Conservation (phyloP, 768 basidiomycete genomes). For the Tulasnella sp. region DNA sequence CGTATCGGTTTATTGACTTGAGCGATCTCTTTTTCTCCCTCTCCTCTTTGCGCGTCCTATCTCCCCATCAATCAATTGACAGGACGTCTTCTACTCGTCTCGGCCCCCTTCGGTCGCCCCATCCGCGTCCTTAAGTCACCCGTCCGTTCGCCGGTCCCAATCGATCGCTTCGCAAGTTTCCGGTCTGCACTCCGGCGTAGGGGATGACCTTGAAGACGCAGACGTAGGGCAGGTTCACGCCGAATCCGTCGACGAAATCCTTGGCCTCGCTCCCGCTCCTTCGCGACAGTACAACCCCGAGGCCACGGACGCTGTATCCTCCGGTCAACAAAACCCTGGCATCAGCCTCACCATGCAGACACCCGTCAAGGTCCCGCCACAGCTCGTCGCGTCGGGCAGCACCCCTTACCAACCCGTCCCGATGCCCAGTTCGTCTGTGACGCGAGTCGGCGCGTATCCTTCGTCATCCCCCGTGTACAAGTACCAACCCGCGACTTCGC, state of each 20-base stretch:
- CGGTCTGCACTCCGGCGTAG: background rate
- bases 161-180: slow-evolving; percentile 7
- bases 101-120: slow-evolving; percentile 2
- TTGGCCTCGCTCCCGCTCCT: background rate
- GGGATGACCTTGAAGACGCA: background rate
- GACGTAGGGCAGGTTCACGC: background rate
- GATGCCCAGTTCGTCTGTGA: background rate
- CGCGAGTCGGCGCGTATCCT: background rate
- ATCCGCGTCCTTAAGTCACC: background rate
- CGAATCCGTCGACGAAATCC: background rate
- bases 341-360: background rate
- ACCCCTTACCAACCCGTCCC: background rate
- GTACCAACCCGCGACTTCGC: slow-evolving; percentile 4
- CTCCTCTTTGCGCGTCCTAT: background rate
- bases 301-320: background rate
- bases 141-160: slow-evolving; percentile 7
- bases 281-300: background rate
- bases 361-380: background rate
- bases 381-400: background rate
- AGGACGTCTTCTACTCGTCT: slow-evolving; percentile 12
- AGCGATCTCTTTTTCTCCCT: background rate
- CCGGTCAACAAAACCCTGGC: background rate
- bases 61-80: background rate
- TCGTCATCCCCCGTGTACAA: slow-evolving; percentile 1
- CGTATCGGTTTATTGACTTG: background rate